Evolutionary conservation across 2,329 filamentous ascomycete species (phyloP).

Genomic region (Colletotrichum brevisporum): DNA sequence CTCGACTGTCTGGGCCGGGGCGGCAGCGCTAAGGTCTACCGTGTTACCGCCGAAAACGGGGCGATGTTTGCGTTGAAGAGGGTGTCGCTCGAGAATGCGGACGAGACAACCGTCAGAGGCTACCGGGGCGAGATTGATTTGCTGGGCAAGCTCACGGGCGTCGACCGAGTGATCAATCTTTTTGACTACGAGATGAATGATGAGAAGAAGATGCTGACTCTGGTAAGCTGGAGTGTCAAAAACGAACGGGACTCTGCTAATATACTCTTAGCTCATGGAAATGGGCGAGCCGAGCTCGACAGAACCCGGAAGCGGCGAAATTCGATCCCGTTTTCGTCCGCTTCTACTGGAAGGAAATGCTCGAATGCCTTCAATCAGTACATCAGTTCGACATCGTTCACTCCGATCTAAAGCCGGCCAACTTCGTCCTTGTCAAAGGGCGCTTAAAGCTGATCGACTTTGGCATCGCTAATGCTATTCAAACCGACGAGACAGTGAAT

Average conservation of each 20-base stretch:
- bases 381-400: slow-evolving; percentile 95
- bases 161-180: slow-evolving; percentile 91
- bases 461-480: slow-evolving; percentile 97
- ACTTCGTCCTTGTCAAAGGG: slow-evolving; percentile 94
- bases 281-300: slow-evolving; percentile 86
- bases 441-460: slow-evolving; percentile 97
- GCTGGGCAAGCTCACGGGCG: slow-evolving; percentile 82
- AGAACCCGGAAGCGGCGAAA: slow-evolving; percentile 79
- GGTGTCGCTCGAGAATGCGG: slow-evolving; percentile 90
- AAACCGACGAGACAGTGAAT: slow-evolving; percentile 95
- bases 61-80: slow-evolving; percentile 95
- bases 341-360: slow-evolving; percentile 99
- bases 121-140: slow-evolving; percentile 98
- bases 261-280: slow-evolving; percentile 84
- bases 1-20: slow-evolving; percentile 93
- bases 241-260: background rate
- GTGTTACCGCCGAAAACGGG: slow-evolving; percentile 96
- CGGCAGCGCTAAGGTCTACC: slow-evolving; percentile 94
- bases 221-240: slow-evolving; percentile 69
- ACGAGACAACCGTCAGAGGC: slow-evolving; percentile 85
- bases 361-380: slow-evolving; percentile 92
- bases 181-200: slow-evolving; percentile 96
- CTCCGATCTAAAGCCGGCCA: slow-evolving; percentile 96
- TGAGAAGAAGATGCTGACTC: slow-evolving; percentile 86
- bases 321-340: slow-evolving; percentile 93